phyloP scores from a whole-genome alignment of 2,329 filamentous ascomycete species.

The Microcyclosporella mali region DNA sequence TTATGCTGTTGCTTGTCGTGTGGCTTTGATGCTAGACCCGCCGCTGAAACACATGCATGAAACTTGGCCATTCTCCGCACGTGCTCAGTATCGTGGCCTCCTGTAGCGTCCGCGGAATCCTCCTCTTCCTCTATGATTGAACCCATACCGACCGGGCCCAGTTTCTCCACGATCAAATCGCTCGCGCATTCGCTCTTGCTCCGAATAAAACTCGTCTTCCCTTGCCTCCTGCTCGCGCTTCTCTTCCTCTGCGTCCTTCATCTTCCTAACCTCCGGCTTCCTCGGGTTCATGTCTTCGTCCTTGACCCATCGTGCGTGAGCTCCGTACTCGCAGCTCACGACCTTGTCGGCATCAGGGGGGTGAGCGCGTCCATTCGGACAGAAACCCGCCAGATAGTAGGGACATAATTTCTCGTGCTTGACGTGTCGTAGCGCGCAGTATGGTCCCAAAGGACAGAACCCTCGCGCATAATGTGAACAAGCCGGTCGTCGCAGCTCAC shows the following conservation, averaged over 20 bases:
- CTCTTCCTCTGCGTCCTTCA: slow-evolving; percentile 67
- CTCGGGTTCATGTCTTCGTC: slow-evolving; percentile 55
- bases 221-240: slow-evolving; percentile 56
- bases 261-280: slow-evolving; percentile 54
- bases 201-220: slow-evolving; percentile 48
- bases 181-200: slow-evolving; percentile 44
- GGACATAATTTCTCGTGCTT: slow-evolving; percentile 66
- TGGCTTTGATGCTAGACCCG: too few species aligned
- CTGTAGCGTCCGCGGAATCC: slow-evolving; percentile 42
- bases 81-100: slow-evolving; percentile 30
- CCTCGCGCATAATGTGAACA: slow-evolving; percentile 83
- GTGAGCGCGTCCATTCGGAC: slow-evolving; percentile 61
- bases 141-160: slow-evolving; percentile 31
- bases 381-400: slow-evolving; percentile 91
- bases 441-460: slow-evolving; percentile 84
- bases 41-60: too few species aligned
- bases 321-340: slow-evolving; percentile 64
- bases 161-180: slow-evolving; percentile 43
- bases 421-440: slow-evolving; percentile 84
- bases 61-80: not conserved
- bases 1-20: too few species aligned
- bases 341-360: slow-evolving; percentile 32
- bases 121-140: slow-evolving; percentile 30
- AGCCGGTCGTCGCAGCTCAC: slow-evolving; percentile 52
- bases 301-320: slow-evolving; percentile 72